Base-by-base conservation (phyloP, 1,284 basidiomycete genomes). In the Sporisorium exsertum region DNA sequence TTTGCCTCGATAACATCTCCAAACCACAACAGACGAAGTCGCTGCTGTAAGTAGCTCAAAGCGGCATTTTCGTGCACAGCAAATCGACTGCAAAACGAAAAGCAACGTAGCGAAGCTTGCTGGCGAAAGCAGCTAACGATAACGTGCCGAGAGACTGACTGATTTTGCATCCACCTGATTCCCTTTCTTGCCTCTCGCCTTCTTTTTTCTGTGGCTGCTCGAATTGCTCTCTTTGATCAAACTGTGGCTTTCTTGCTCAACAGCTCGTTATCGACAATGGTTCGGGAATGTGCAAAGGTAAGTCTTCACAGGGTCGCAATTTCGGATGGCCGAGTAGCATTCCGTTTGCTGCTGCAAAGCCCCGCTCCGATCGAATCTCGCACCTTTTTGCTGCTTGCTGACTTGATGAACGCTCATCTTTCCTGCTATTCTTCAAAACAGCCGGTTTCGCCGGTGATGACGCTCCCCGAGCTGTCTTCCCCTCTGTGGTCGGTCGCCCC, bases 401-500 rank as follows among this genome's bases (percentile, higher is more conserved):
- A 63, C 49, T 16, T 29, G 33, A 6, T 29, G 35, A 3, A 15
- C 43, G 33, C 22, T 32, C n/a, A 26, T 37, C 26, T 2, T 18
- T 46, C 15, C 18, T 29, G 45, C 32, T 40, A 45, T 54, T 1
- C 42, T 24, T 2, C 32, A 52, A 15, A 22, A 49, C 43, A 80
- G 82, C 84, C 83, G 84, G 84, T 74, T 96, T 90, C 86, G 89
- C 88, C 87, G 91, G 91, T 86, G 91, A 92, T 86, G 91, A 92
- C 86, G 91, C 91, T 78, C 91, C 91, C 74, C 90, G 91, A 86
- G 91, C 91, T 84, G 91, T 92, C 77, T 91, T 91, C 88, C 90
- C 90, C 88, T 90, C 75, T 47, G 81, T 96, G 84, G 93, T 95
- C 85, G 94, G 94, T 86, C 92, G 94, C 81, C 93, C 93, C 78